These are phyloP conservation scores for Coniferiporia sulphurascens DNA, from an alignment of 1,284 basidiomycete species.

Conservation along the genomic window DNA sequence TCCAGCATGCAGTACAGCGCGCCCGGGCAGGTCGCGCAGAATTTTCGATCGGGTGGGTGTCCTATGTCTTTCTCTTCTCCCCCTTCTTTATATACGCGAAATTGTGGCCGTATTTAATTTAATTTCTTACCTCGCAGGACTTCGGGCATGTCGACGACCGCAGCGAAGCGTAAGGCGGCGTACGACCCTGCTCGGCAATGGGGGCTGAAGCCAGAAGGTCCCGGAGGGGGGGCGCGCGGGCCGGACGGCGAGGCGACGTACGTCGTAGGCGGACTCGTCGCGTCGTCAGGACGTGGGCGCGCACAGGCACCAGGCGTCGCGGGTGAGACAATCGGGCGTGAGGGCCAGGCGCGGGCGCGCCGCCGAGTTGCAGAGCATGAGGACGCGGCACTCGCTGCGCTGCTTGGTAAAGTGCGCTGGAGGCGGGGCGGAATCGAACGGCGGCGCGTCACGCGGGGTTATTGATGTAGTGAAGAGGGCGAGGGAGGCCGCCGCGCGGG, in stretches of 20 bases:
- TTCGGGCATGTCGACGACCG: slow-evolving; percentile 53
- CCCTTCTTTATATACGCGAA: neutral
- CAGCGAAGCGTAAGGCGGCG: slow-evolving; percentile 44
- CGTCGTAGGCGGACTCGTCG: slow-evolving; percentile 70
- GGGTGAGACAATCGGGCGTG: slow-evolving; percentile 66
- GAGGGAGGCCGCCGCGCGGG: slow-evolving; percentile 21
- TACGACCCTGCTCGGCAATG: slow-evolving; percentile 66
- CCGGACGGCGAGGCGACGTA: slow-evolving; percentile 59
- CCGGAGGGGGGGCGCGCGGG: slow-evolving; percentile 25
- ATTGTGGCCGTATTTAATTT: neutral
- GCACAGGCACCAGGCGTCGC: slow-evolving; percentile 45
- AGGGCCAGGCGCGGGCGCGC: slow-evolving; percentile 66
- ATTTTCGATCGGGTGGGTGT: slow-evolving; percentile 69
- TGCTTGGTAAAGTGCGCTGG: slow-evolving; percentile 39
- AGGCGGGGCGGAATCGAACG: slow-evolving; percentile 18
- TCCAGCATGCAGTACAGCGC: slow-evolving; percentile 75
- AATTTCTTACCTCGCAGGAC: slow-evolving; percentile 41
- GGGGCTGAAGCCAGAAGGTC: slow-evolving; percentile 60
- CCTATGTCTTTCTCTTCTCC: neutral
- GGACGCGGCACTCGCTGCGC: slow-evolving; percentile 41
- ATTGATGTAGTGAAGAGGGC: slow-evolving; percentile 25
- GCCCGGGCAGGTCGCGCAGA: slow-evolving; percentile 73
- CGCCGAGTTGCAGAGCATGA: slow-evolving; percentile 49
- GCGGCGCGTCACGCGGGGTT: slow-evolving; percentile 20
- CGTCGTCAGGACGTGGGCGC: slow-evolving; percentile 36